phyloP scores from a whole-genome alignment of 202 grass and related monocot species.

The Miscanthus sacchariflorus region DNA sequence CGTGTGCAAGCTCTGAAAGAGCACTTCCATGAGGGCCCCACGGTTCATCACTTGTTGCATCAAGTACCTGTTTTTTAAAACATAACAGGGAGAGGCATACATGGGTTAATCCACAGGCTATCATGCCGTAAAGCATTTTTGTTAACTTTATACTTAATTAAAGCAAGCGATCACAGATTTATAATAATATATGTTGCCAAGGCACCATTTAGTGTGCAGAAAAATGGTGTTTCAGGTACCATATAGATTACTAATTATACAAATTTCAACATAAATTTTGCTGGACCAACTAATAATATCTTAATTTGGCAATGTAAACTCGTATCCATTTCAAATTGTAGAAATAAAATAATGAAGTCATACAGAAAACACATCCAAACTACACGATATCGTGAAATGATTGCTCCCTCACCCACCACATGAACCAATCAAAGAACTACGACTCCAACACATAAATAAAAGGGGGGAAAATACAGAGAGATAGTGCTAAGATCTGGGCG shows the following conservation, averaged over 20 bases:
- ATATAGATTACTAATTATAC: not conserved
- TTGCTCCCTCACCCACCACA: conserved; percentile 5
- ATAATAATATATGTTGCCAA: not conserved
- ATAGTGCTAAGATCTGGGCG: conserved; percentile 41
- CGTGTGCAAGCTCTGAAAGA: conserved; percentile 81
- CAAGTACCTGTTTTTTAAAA: conserved; percentile 69
- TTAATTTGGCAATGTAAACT: conserved; percentile 16
- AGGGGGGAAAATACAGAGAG: not conserved
- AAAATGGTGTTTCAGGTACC: not conserved
- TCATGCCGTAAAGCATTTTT: not conserved
- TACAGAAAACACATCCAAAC: conserved; percentile 11
- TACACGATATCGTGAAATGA: conserved; percentile 23
- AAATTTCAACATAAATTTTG: conserved; percentile 17
- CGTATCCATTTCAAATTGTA: conserved; percentile 22
- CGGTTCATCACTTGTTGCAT: conserved; percentile 96
- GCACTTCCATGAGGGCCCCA: conserved; percentile 97
- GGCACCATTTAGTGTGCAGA: not conserved
- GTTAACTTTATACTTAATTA: not conserved
- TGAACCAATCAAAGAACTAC: conserved; percentile 19
- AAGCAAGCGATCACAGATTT: not conserved
- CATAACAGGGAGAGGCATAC: not conserved
- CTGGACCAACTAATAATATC: conserved; percentile 17
- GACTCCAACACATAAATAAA: not conserved
- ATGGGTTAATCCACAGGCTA: conserved; percentile 31
- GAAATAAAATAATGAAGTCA: conserved; percentile 15